These are phyloP conservation scores for Dovyalis caffra DNA, from an alignment of 345 rosid species.

Conservation along the genomic window DNA sequence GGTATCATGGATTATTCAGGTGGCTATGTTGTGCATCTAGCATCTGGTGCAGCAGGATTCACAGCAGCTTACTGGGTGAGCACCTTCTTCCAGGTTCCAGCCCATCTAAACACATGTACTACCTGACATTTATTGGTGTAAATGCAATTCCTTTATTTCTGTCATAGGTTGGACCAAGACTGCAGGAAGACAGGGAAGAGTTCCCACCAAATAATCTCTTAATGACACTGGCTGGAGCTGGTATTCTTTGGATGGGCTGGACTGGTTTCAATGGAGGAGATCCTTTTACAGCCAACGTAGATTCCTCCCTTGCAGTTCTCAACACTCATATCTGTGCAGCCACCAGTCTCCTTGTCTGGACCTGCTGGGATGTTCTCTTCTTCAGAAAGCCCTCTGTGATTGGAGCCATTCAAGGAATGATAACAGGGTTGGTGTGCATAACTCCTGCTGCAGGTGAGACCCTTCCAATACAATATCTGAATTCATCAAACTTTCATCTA, in stretches of 20 bases:
- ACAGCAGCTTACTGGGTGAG: too few species aligned
- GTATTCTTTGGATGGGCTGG: conserved; percentile 5
- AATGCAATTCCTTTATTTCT: not conserved
- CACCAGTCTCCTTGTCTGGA: not conserved
- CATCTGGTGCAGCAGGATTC: too few species aligned
- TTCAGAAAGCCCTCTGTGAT: not conserved
- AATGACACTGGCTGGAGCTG: not conserved
- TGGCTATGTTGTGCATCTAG: too few species aligned
- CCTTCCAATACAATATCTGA: not conserved
- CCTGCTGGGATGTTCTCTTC: conserved; percentile 3
- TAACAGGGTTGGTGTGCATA: too few species aligned
- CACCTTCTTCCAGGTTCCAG: too few species aligned
- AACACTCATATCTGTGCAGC: conserved; percentile 12
- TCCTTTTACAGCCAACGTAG: conserved; percentile 4
- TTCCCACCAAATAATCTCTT: conserved; percentile 2
- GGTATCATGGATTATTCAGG: too few species aligned
- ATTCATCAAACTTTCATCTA: not conserved
- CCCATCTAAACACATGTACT: too few species aligned
- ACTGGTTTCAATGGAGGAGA: too few species aligned
- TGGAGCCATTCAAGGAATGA: conserved; percentile 12
- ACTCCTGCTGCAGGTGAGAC: conserved; percentile 8
- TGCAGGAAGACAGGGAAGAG: not conserved
- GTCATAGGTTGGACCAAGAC: conserved; percentile 9
- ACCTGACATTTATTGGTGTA: too few species aligned
- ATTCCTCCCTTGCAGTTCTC: conserved; percentile 15